Percentiles rank a stretch among this genome's conserved stretches.
These are phyloP conservation scores for Cenchrus fungigraminus DNA, from an alignment of 176 grass and related monocot species.

Conservation along the genomic window DNA sequence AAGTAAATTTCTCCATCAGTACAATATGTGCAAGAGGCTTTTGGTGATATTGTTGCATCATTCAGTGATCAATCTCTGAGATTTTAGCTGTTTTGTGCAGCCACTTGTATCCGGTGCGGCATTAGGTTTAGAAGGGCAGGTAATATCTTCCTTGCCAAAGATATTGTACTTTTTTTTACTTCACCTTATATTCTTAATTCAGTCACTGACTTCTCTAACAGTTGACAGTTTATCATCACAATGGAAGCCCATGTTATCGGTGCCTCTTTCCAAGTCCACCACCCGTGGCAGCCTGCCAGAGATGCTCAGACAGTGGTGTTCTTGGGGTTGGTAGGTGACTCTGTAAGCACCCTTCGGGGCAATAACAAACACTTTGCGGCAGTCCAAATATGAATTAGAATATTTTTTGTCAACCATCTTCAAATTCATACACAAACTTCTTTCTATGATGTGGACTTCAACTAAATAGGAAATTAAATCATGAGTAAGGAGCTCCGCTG, in stretches of 20 bases:
- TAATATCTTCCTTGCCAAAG: constrained; percentile 30
- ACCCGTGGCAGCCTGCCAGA: constrained; percentile 81
- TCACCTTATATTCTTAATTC: constrained; percentile 24
- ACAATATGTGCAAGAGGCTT: neutral
- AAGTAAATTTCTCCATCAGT: constrained; percentile 3
- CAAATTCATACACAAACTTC: neutral
- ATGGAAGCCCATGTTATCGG: constrained; percentile 93
- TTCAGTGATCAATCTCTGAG: constrained; percentile 6
- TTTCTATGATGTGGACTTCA: neutral
- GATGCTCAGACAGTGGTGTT: constrained; percentile 93
- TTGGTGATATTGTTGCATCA: constrained; percentile 4
- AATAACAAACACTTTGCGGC: neutral
- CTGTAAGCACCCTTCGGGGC: neutral
- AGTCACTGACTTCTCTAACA: constrained; percentile 48
- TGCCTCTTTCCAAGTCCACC: constrained; percentile 95
- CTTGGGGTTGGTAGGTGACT: constrained; percentile 82
- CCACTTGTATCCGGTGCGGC: constrained; percentile 90
- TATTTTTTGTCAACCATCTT: constrained; percentile 13
- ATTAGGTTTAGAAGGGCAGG: constrained; percentile 97
- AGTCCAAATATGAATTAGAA: neutral
- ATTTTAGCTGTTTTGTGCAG: constrained; percentile 53
- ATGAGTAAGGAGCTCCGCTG: neutral
- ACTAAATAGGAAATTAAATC: neutral
- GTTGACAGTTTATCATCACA: constrained; percentile 94
- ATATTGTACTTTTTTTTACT: constrained; percentile 34